phyloP scores from a whole-genome alignment of 192 early-diverging fungal species.

The Oehlia diaphana region DNA sequence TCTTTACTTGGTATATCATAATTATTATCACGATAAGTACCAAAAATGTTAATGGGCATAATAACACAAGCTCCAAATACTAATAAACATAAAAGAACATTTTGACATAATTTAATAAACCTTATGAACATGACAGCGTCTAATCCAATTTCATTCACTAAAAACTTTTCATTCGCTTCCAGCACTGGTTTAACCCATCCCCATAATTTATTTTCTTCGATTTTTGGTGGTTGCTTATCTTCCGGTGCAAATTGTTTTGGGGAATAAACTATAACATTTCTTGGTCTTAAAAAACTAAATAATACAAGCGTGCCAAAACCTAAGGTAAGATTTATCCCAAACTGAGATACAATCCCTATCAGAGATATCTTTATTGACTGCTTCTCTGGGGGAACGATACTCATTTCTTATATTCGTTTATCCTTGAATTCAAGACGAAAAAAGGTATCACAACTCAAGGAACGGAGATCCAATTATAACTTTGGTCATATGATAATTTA shows the following conservation, averaged over 20 bases:
- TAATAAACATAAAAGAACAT: constrained; percentile 55
- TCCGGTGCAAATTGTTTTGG: constrained; percentile 34
- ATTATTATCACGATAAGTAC: constrained; percentile 37
- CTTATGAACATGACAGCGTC: constrained; percentile 73
- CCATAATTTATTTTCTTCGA: constrained; percentile 57
- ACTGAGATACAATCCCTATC: constrained; percentile 60
- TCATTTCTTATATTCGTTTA: not conserved
- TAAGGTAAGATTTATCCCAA: constrained; percentile 59
- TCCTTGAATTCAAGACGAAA: not conserved
- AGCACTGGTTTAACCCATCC: constrained; percentile 63
- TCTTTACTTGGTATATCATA: constrained; percentile 25
- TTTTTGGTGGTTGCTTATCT: constrained; percentile 63
- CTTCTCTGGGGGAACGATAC: not conserved
- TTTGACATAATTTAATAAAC: constrained; percentile 61
- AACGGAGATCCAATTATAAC: no score
- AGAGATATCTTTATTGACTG: constrained; percentile 27
- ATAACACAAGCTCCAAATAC: constrained; percentile 60
- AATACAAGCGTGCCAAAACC: constrained; percentile 52
- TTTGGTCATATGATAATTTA: no score
- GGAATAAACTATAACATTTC: constrained; percentile 59
- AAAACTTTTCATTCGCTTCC: constrained; percentile 53
- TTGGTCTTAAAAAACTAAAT: constrained; percentile 61
- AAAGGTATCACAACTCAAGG: no score
- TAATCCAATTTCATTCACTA: constrained; percentile 64
- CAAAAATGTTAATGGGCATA: constrained; percentile 58